Base-by-base conservation (phyloP, 2,329 filamentous ascomycete genomes). In the Talaromyces sp. region DNA sequence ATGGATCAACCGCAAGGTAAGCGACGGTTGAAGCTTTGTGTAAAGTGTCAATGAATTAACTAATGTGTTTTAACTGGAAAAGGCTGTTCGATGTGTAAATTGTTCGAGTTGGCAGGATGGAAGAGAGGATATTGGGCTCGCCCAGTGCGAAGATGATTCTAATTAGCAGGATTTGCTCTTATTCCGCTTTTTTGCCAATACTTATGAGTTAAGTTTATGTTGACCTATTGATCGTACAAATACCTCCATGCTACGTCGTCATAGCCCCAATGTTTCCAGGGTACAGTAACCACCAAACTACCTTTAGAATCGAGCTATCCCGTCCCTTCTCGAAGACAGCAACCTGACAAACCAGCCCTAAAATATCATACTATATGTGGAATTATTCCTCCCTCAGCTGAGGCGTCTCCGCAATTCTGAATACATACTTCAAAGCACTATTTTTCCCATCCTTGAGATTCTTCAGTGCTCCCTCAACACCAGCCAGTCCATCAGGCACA, bases 351-450 rank as follows among this genome's bases (percentile, higher is more conserved):
- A 2, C 22, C 5, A 31, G 9, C 9, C 28, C 3, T 17, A 7
- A 17, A 10, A 28, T 28, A 7, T 13, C 22, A 45, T 17, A 8
- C 22, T 33, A 46, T 51, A 37, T n/a, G 17, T 5, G 17, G 21
- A 31, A n/a, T 17, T 51, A 1, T 8, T 10, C 48, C 5, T 37
- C 11, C 48, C 19, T 22, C 35, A 51, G 15, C 22, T 51, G 48
- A 3, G 65, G 64, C 22, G 80, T 82, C 37, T 84, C 80, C 8
- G 63, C 75, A 68, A 84, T 78, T 61, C 73, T 75, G 64, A 84
- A 83, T 0, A 88, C 80, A 73, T 86, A 88, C 72, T 89, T 89
- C 0, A 83, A 76, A 1, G 78, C 85, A 64, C 81, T 85, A 21
- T 81, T 84, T 69, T 82, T 84, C 0, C 85, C 85, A 28, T 76